These are phyloP conservation scores for Cutaneotrichosporon cavernicola DNA, from an alignment of 1,284 basidiomycete genomes.

Conservation along the genomic window DNA sequence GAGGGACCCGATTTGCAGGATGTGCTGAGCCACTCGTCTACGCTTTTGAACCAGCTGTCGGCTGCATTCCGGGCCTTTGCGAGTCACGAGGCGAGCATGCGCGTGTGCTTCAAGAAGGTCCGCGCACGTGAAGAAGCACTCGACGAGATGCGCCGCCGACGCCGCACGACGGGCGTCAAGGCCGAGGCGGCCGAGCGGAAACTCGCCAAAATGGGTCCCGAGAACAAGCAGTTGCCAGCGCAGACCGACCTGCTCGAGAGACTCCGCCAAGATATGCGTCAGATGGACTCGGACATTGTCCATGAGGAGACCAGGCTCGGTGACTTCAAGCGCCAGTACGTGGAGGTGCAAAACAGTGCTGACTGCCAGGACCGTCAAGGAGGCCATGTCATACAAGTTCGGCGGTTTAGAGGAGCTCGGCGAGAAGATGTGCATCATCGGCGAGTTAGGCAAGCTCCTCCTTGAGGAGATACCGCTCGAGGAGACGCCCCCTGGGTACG, in stretches of 20 bases:
- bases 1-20: conserved; percentile 86
- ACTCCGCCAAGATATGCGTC: conserved; percentile 73
- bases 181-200: conserved; percentile 89
- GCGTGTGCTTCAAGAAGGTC: conserved; percentile 60
- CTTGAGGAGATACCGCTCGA: conserved; percentile 79
- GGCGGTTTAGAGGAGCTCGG: conserved; percentile 81
- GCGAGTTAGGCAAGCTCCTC: conserved; percentile 75
- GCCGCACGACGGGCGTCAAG: conserved; percentile 66
- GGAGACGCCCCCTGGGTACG: conserved; percentile 73
- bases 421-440: conserved; percentile 82
- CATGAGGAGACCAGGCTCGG: conserved; percentile 76
- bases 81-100: conserved; percentile 68
- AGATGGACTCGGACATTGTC: conserved; percentile 78
- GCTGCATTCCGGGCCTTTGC: conserved; percentile 71
- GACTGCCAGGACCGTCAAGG: conserved; percentile 52
- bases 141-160: conserved; percentile 70
- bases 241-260: conserved; percentile 75
- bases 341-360: conserved; percentile 5
- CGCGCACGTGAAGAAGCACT: conserved; percentile 80
- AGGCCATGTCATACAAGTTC: conserved; percentile 81
- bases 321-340: conserved; percentile 73
- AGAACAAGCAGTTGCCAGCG: conserved; percentile 76
- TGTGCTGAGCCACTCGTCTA: conserved; percentile 68
- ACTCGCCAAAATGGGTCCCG: conserved; percentile 82
- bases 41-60: conserved; percentile 69